Evolutionary conservation across 345 rosid genomes (phyloP).

Genomic region (Raphanus raphanistrum): DNA sequence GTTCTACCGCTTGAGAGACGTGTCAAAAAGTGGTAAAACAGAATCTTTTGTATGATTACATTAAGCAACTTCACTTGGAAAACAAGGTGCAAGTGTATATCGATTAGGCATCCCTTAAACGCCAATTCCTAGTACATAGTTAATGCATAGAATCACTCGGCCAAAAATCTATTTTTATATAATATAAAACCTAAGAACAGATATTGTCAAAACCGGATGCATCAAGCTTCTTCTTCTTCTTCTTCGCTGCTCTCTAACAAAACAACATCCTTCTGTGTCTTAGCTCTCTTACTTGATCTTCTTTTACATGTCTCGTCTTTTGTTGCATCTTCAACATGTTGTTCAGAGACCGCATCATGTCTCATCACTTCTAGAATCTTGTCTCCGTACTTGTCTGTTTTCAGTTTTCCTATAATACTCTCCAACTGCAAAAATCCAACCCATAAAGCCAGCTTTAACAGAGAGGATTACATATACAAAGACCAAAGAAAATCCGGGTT

Average conservation of each 20-base stretch:
- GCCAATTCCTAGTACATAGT: neutral
- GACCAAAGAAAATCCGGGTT: neutral
- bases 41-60: slow-evolving; percentile 3
- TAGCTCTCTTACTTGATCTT: slow-evolving; percentile 58
- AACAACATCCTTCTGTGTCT: slow-evolving; percentile 47
- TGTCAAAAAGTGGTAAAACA: neutral
- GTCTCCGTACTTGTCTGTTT: slow-evolving; percentile 71
- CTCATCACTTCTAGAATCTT: slow-evolving; percentile 63
- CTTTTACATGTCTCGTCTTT: slow-evolving; percentile 42
- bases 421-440: slow-evolving; percentile 64
- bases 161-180: too few species aligned
- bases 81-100: neutral
- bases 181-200: neutral
- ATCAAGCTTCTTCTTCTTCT: neutral
- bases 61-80: neutral
- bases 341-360: slow-evolving; percentile 25
- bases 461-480: neutral
- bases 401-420: slow-evolving; percentile 77
- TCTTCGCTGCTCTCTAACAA: neutral
- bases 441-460: slow-evolving; percentile 9
- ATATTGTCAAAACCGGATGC: neutral
- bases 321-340: slow-evolving; percentile 27
- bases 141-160: neutral
- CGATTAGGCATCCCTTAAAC: neutral
- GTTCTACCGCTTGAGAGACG: neutral